Evolutionary conservation across 805 yeast genomes (phyloP), one percentile per base, ranked within the genome.

Genomic region (Lipomyces anomalus): DNA sequence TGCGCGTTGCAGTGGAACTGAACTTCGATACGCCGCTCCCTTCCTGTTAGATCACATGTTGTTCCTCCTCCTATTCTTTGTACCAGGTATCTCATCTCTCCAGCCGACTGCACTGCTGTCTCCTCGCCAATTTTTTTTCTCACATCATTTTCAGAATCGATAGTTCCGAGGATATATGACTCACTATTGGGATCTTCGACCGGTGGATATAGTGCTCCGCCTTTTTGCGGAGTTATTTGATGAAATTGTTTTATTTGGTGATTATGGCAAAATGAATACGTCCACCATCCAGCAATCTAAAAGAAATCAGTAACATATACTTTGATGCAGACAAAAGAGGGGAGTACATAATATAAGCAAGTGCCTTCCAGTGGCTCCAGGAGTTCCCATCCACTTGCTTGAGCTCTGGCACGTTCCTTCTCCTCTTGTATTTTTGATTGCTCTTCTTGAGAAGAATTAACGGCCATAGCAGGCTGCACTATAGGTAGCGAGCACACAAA

Each of bases 31-130:
- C 67, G 58, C 42, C 90, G 69, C 2, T 74, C 74, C 22, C 64
- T 59, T 2, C 69, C 69, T 0, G 84, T 80, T 38, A 78, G 59
- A 55, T 79, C 84, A 62, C 92, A 83, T 2, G 66, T 43, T 18
- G 73, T 73, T 6, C 90, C 92, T 61, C 65, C 44, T 47, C 64
- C 64, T 60, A 80, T 59, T 9, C 62, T 51, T 34, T 64, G 68
- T 52, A 51, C 71, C 50, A 49, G 61, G 66, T 52, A 65, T 9
- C 49, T 48, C 24, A 41, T 36, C 21, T 47, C 56, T 3, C 49
- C 55, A 5, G 48, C 46, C 3, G 46, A 32, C 34, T 55, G 52
- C 21, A 55, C 52, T 2, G 58, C 42, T 3, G 42, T 43, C 26
- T 54, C 53, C 20, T 33, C 54, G 22, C 22, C 30, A 6, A 30